Evolutionary conservation across 768 basidiomycete genomes (phyloP), one percentile per base, ranked within the genome.

Genomic region (Tylopilus vinaceipallidus): DNA sequence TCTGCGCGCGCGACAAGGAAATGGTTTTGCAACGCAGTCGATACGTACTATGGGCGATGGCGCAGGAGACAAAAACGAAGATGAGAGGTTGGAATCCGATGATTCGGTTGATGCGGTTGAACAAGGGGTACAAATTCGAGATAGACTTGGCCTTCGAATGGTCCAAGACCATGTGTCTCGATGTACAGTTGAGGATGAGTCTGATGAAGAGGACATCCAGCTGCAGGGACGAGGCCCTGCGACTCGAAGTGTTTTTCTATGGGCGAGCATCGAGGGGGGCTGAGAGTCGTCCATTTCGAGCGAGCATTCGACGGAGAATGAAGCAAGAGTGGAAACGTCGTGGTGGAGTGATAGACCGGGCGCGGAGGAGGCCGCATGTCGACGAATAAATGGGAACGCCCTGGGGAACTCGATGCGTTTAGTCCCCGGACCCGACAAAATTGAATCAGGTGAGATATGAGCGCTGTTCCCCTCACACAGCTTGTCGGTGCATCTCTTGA

Each of bases 161-260:
- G 30, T 3, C 59, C 61, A 69, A 19, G 53, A 42, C 59, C 59
- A 62, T 1, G 29, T 41, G 9, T 66, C 61, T 4, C 16, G 49
- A 14, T 50, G 41, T 6, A 54, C 64, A 3, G 40, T 53, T 8
- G 6, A 42, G 26, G 53, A 44, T 2, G 61, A 51, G 19, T 62
- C 59, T 3, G 51, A 45, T 4, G 52, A 47, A 24, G 50, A 39
- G 10, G 60, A 47, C 19, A 52, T 17, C 59, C 59, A 64, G 54
- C 66, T 67, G 38, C 47, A 58, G 24, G 66, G 68, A 42, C 66
- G 66, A 17, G 68, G 66, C 20, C 66, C 66, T 42, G 54, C 59
- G 14, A 68, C 49, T 43, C 58, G 59, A 26, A 42, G 32, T 12
- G 55, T 46, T 24, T 17, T 62, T 41, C 53, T 47, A 14, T 14